These are phyloP conservation scores for Leccinum barrowsii DNA, from an alignment of 768 basidiomycete species.

Conservation along the genomic window DNA sequence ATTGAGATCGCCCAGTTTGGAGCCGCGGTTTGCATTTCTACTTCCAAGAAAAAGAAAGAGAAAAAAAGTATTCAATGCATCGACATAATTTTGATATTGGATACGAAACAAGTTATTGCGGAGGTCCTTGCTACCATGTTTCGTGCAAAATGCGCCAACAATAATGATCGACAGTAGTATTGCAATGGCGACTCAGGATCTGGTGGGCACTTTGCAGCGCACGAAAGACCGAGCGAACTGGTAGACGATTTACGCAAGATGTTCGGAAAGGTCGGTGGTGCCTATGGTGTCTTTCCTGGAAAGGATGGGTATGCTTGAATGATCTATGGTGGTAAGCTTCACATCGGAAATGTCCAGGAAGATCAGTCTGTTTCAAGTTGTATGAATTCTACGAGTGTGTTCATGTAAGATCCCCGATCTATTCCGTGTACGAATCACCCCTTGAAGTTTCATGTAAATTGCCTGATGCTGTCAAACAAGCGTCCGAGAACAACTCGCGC, in stretches of 20 bases:
- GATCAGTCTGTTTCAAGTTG: not conserved
- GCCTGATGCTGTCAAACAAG: not conserved
- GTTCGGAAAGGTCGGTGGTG: slow-evolving; percentile 52
- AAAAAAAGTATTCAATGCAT: too few species aligned
- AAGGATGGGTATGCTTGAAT: slow-evolving; percentile 38
- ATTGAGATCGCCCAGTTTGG: too few species aligned
- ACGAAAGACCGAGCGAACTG: slow-evolving; percentile 46
- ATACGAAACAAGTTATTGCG: too few species aligned
- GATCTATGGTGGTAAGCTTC: not conserved
- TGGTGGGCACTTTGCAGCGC: slow-evolving; percentile 59
- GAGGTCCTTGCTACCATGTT: too few species aligned
- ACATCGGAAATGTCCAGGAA: not conserved
- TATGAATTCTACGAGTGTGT: not conserved
- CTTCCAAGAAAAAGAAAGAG: too few species aligned
- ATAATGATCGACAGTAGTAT: too few species aligned
- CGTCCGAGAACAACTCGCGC: too few species aligned
- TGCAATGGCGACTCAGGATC: too few species aligned
- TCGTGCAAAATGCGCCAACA: too few species aligned
- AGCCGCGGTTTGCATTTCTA: too few species aligned
- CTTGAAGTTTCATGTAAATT: not conserved
- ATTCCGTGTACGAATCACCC: not conserved
- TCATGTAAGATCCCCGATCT: not conserved
- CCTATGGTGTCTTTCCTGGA: slow-evolving; percentile 44
- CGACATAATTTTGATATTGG: too few species aligned
- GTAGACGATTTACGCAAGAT: slow-evolving; percentile 51